Evolutionary conservation across 805 yeast species (phyloP).

Genomic region (Myxozyma udenii): DNA sequence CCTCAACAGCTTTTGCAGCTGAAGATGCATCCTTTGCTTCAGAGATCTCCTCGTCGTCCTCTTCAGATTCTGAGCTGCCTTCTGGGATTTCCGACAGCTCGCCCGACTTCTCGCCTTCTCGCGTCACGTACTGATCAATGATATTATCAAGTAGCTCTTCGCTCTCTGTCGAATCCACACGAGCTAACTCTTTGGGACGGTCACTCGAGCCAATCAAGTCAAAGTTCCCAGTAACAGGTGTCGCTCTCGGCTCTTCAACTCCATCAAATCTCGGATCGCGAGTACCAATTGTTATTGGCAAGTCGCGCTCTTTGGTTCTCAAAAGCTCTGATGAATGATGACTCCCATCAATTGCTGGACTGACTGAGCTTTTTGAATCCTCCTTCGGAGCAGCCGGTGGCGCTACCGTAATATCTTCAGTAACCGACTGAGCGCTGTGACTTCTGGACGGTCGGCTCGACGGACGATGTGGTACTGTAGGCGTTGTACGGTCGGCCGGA

Average conservation of each 20-base stretch:
- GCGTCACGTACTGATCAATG: not conserved
- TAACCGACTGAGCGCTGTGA: not conserved
- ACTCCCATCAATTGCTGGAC: too few species aligned
- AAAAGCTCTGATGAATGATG: too few species aligned
- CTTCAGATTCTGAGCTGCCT: not conserved
- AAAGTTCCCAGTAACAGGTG: not conserved
- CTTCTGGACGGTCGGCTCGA: constrained; percentile 1
- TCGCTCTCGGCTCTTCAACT: not conserved
- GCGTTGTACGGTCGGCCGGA: not conserved
- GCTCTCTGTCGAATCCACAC: not conserved
- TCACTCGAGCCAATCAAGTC: not conserved
- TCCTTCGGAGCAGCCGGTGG: too few species aligned
- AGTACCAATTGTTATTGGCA: too few species aligned
- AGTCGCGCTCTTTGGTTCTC: too few species aligned
- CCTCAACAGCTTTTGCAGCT: too few species aligned
- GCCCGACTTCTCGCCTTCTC: not conserved
- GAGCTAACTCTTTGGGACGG: not conserved
- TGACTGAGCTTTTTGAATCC: too few species aligned
- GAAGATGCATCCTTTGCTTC: too few species aligned
- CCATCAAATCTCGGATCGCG: too few species aligned
- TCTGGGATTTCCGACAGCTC: not conserved
- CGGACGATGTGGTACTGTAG: constrained; percentile 12
- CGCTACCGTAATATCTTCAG: too few species aligned
- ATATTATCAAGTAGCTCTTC: not conserved
- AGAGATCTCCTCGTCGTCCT: not conserved